A percentile compares a stretch with the other conserved stretches of the same genome.
These are phyloP conservation scores for Crataegus laevigata DNA, from an alignment of 306 rosid genomes.

Conservation along the genomic window DNA sequence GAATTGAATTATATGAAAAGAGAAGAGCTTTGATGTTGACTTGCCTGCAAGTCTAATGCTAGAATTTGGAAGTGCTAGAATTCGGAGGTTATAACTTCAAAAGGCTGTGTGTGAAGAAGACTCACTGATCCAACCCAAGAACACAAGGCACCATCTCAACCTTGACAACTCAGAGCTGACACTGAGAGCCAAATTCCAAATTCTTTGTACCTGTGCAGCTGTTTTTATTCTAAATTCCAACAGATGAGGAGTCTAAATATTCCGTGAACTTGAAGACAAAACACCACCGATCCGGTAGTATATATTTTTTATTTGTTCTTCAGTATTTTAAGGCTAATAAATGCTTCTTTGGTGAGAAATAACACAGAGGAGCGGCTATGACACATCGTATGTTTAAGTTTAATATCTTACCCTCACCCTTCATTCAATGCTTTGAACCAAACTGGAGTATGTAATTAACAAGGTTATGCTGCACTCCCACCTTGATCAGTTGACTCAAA, in stretches of 20 bases:
- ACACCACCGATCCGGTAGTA: background rate
- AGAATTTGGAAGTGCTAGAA: background rate
- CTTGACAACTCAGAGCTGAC: background rate
- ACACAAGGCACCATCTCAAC: slow-evolving; percentile 8
- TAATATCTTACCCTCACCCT: background rate
- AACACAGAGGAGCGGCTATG: background rate
- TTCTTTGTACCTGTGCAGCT: background rate
- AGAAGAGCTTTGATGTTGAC: background rate
- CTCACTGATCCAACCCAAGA: background rate
- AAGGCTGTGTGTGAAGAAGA: slow-evolving; percentile 2
- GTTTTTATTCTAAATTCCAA: background rate
- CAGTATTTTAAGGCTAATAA: background rate
- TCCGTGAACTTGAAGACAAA: background rate
- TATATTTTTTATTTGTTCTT: no score
- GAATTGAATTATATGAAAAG: background rate
- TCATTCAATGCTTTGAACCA: slow-evolving; percentile 4
- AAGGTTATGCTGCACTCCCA: slow-evolving; percentile 18
- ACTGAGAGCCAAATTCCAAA: no score
- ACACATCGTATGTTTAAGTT: background rate
- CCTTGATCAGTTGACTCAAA: slow-evolving; percentile 28
- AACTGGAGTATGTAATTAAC: slow-evolving; percentile 9
- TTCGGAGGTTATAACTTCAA: background rate
- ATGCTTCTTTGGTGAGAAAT: background rate
- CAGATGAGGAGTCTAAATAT: background rate
- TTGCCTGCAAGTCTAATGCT: slow-evolving; percentile 17